Base-by-base conservation (phyloP, 768 basidiomycete species). In the Leccinum ochraceum region DNA sequence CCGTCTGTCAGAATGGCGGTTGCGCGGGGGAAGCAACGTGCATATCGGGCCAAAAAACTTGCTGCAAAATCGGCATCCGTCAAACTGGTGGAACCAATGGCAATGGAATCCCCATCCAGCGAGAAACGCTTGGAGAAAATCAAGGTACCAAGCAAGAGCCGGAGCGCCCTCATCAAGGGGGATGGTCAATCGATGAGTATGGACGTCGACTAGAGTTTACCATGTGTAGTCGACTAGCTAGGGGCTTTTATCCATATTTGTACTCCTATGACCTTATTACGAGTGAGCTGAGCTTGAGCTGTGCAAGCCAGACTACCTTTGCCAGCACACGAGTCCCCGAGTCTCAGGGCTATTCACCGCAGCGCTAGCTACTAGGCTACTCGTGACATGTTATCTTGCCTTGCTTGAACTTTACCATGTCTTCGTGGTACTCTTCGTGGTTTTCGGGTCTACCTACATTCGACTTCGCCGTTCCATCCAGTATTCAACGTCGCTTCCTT, bases 181-280 rank as follows among this genome's bases (percentile, higher is more conserved):
- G 91, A 91, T 60, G 92, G 92, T 14, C 88, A 86, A 30, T 86
- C 89, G 2, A 96, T 97, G 95, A 87, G 85, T 28, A 98, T 97
- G 95, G 90, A 90, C 52, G 76, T 92, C 69, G 89, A 92, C 70
- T 92, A 72, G 81, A 17, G 37, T 53, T 26, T 5, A 36, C 34
- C 1, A 36, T 36, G 34, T 46, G 20, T 46, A 16, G 4, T 49
- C 26, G 0, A 28, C 28, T 28, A 26, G 26, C 26, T 17, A 71
- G 70, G 69, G 65, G 70, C 46, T 56, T 57, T 63, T 65, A 13
- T 57, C 70, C 60, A 53, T 52, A 61, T 69, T 60, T 58, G 67
- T 70, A 30, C 28, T 48, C 32, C 30, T 53, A 52, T 56, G 57
- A 53, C 57, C 37, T 51, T 20, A 37, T 20, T 54, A 5, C 44